Base-by-base conservation (phyloP, 2,329 filamentous ascomycete species). In the Pyrenophora teres region DNA sequence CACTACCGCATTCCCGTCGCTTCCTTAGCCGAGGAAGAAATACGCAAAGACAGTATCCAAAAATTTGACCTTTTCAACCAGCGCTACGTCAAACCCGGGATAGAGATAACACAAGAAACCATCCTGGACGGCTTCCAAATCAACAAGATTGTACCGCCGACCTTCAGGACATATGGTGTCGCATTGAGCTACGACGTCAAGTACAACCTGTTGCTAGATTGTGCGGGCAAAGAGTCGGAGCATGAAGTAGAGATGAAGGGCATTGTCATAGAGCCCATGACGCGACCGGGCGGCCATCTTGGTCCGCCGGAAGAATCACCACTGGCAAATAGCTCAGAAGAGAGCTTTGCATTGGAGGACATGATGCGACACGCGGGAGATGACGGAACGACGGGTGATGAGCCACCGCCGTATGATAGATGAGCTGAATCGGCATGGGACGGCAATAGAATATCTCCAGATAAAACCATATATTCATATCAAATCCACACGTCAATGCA, bases 41-140 rank as follows among this genome's bases (percentile, higher is more conserved):
- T 54, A n/a, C 49, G 52, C 4, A 52, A 52, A 21, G 47, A 52
- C 5, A 36, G 33, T 30, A 46, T 47, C 4, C 52, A 49, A 44
- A 60, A 60, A 21, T 60, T 62, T 23, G 59, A 62, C 30, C 53
- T 62, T 2, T 60, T 60, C 55, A 57, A 60, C 32, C 50, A 59
- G 8, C 54, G 62, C 39, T 65, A 59, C 45, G 51, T 53, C 25
- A 62, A 59, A 25, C 59, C 61, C 4, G 61, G 61, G 7, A 38
- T 64, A 12, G 19, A 55, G 10, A 48, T 57, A 19, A 49, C 39
- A 2, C 43, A 43, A 3, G 48, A 54, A 8, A 61, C 57, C 1
- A 30, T 27, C 2, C 16, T 59, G n/a, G 32, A 58, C 6, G 49
- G 47, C 10, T 56, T 62, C 19, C 51, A 50, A 8, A 54, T 64